Percentiles rank a stretch among this genome's conserved stretches.
Conservation (phyloP, 2,329 filamentous ascomycete genomes). For the Exophiala oligosperma region DNA sequence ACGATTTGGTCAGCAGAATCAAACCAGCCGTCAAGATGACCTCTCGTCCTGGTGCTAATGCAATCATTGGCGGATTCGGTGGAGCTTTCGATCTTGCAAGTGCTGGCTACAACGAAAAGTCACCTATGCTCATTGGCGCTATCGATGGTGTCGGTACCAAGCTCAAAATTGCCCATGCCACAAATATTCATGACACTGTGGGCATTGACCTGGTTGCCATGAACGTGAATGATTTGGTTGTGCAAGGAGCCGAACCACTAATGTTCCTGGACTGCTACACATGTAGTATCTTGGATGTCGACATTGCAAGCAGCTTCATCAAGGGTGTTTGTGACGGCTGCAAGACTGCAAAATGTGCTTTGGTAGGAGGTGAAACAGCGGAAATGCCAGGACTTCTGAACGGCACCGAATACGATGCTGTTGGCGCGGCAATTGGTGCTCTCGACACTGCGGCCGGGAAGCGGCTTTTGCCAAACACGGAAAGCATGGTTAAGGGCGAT, state of each 20-base stretch:
- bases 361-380: slow-evolving; percentile 96
- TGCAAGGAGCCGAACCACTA: slow-evolving; percentile 90
- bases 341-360: slow-evolving; percentile 77
- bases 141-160: slow-evolving; percentile 98
- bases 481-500: slow-evolving; percentile 77
- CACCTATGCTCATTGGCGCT: slow-evolving; percentile 84
- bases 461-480: slow-evolving; percentile 71
- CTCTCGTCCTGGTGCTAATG: slow-evolving; percentile 80
- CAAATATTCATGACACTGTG: slow-evolving; percentile 89
- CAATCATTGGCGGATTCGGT: slow-evolving; percentile 92
- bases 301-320: slow-evolving; percentile 80
- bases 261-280: slow-evolving; percentile 99
- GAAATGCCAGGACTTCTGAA: slow-evolving; percentile 98
- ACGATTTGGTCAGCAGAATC: slow-evolving; percentile 88
- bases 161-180: slow-evolving; percentile 89
- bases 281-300: slow-evolving; percentile 80
- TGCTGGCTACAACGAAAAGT: slow-evolving; percentile 72
- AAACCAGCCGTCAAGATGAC: slow-evolving; percentile 87
- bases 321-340: slow-evolving; percentile 88
- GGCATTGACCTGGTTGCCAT: slow-evolving; percentile 97
- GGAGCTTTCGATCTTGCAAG: slow-evolving; percentile 77
- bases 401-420: slow-evolving; percentile 87
- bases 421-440: slow-evolving; percentile 84
- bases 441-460: slow-evolving; percentile 57
- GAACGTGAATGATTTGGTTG: slow-evolving; percentile 97